A percentile compares a stretch with the other conserved stretches of the same genome.
These are phyloP conservation scores for Astragalus glycyphyllos DNA, from an alignment of 306 rosid genomes.

Conservation along the genomic window DNA sequence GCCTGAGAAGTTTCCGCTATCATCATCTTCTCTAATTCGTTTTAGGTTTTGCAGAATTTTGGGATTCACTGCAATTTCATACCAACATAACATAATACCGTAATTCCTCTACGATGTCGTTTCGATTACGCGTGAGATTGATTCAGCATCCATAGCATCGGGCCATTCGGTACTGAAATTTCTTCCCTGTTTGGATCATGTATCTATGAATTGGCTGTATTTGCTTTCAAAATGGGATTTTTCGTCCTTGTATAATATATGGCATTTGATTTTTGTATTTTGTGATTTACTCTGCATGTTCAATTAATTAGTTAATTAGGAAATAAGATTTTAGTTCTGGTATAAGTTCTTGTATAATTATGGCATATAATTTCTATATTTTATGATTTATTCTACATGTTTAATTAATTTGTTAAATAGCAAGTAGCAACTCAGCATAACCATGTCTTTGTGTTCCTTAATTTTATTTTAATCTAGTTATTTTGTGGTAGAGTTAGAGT, in stretches of 20 bases:
- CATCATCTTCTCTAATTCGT: neutral
- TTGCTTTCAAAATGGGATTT: neutral
- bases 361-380: no score
- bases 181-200: neutral
- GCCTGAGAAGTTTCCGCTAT: no score
- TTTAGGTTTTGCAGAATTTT: slow-evolving; percentile 27
- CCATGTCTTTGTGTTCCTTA: neutral
- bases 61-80: neutral
- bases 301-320: no score
- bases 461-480: neutral
- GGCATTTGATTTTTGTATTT: no score
- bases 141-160: neutral
- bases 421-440: no score
- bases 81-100: neutral
- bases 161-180: neutral
- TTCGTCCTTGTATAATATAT: no score
- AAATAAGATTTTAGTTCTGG: no score
- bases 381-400: no score
- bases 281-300: no score
- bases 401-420: no score
- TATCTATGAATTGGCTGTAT: neutral
- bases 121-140: neutral
- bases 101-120: neutral
- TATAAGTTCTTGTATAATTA: no score
- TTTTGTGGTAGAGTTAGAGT: neutral